Conservation (phyloP, 2,329 filamentous ascomycete genomes). For the Alternaria novae-zelandiae region DNA sequence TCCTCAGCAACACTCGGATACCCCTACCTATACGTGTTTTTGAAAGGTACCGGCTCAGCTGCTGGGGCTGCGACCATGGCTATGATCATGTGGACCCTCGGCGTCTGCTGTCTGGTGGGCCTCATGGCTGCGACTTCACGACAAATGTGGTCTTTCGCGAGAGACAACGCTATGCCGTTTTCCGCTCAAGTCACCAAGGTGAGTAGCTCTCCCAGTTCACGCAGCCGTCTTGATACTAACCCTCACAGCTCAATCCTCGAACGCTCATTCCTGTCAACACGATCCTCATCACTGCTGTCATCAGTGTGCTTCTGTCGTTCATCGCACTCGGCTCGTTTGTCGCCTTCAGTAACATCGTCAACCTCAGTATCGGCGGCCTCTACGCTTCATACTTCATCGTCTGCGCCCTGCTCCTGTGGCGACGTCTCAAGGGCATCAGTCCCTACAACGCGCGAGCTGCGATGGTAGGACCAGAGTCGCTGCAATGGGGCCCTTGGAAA, state of each 20-base stretch:
- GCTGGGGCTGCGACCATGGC: no score
- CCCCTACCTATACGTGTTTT: no score
- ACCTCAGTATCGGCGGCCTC: slow-evolving; percentile 13
- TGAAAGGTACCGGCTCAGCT: no score
- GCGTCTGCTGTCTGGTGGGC: no score
- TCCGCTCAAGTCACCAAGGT: no score
- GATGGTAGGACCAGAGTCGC: neutral
- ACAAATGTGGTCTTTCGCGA: no score
- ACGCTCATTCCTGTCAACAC: slow-evolving; percentile 48
- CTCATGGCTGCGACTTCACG: no score
- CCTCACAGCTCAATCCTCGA: neutral
- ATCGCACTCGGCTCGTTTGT: slow-evolving; percentile 14
- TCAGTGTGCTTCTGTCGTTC: slow-evolving; percentile 15
- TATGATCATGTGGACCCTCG: no score
- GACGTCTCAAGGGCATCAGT: slow-evolving; percentile 7
- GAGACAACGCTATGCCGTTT: no score
- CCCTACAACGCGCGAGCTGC: neutral
- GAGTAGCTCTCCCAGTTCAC: no score
- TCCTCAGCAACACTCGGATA: no score
- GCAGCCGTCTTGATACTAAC: no score
- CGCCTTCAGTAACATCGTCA: slow-evolving; percentile 18
- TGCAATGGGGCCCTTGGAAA: slow-evolving; percentile 6
- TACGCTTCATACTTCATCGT: slow-evolving; percentile 21
- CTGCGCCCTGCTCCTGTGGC: slow-evolving; percentile 10
- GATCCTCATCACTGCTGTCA: slow-evolving; percentile 33